A percentile compares a stretch with the other conserved stretches of the same genome.
Conservation (phyloP, 352 stramenopile genomes). For the Phytophthora nicotianae region DNA sequence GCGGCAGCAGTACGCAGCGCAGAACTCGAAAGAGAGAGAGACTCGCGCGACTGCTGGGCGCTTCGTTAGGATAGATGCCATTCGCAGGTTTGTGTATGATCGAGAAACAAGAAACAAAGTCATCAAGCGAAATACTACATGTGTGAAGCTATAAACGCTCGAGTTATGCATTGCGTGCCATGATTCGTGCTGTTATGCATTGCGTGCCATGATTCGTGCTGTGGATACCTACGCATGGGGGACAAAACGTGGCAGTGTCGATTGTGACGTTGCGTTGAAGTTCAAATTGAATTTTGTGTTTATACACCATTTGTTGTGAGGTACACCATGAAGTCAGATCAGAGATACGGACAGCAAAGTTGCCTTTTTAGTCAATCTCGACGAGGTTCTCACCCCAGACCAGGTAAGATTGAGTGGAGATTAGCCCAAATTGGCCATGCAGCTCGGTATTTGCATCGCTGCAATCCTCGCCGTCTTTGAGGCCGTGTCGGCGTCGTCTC, state of each 20-base stretch:
- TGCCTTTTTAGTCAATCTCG: slow-evolving; percentile 14
- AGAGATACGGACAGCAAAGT: slow-evolving; percentile 21
- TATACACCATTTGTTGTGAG: no score
- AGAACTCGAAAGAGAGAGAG: slow-evolving; percentile 27
- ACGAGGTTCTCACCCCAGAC: not conserved
- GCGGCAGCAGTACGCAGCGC: slow-evolving; percentile 18
- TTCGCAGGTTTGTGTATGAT: slow-evolving; percentile 41
- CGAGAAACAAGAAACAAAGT: slow-evolving; percentile 33
- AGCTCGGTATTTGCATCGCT: not conserved
- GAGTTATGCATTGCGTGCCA: not conserved
- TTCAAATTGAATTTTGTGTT: not conserved
- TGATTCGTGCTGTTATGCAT: not conserved
- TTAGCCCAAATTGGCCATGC: slow-evolving; percentile 7
- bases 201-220: not conserved
- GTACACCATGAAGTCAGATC: slow-evolving; percentile 15
- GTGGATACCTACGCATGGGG: no score
- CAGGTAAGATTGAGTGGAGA: slow-evolving; percentile 6
- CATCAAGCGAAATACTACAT: slow-evolving; percentile 21
- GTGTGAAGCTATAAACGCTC: slow-evolving; percentile 14
- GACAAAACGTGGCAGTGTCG: not conserved
- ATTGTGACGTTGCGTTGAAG: slow-evolving; percentile 2
- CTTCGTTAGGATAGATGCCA: slow-evolving; percentile 47
- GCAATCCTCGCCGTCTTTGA: slow-evolving; percentile 2
- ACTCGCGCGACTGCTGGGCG: slow-evolving; percentile 26
- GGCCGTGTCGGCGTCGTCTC: slow-evolving; percentile 30